Evolutionary conservation across 176 grass and related monocot species (phyloP).

Genomic region (Raddia guianensis): DNA sequence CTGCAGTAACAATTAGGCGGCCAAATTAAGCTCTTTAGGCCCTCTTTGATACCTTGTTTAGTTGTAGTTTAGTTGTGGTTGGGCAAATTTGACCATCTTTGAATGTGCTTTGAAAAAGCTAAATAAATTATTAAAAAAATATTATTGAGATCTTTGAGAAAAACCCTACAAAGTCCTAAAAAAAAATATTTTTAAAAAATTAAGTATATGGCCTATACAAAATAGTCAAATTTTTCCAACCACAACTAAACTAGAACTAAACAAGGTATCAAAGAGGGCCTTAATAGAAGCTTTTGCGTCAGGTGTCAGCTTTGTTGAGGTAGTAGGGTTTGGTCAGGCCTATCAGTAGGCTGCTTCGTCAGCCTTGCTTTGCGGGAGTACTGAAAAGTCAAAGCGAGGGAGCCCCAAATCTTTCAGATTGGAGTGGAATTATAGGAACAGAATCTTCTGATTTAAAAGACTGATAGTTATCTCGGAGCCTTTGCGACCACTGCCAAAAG

Average conservation of each 20-base stretch:
- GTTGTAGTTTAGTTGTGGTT: too few species aligned
- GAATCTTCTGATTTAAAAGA: slow-evolving; percentile 3
- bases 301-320: slow-evolving; percentile 8
- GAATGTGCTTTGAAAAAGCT: too few species aligned
- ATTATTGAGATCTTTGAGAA: too few species aligned
- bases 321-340: not conserved
- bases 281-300: not conserved
- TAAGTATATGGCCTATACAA: too few species aligned
- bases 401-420: not conserved
- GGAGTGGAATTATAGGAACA: not conserved
- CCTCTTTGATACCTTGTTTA: too few species aligned
- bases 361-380: not conserved
- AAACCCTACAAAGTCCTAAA: too few species aligned
- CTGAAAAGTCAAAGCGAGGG: not conserved
- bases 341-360: slow-evolving; percentile 20
- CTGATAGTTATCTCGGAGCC: not conserved
- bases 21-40: not conserved
- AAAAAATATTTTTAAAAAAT: too few species aligned
- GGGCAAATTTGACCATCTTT: too few species aligned
- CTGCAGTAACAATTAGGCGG: not conserved
- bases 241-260: too few species aligned
- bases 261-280: too few species aligned
- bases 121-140: too few species aligned
- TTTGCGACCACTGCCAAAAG: not conserved
- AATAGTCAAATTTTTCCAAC: too few species aligned